Base-by-base conservation (phyloP, 78 protist genomes). In the Dictyostelium firmibasis region DNA sequence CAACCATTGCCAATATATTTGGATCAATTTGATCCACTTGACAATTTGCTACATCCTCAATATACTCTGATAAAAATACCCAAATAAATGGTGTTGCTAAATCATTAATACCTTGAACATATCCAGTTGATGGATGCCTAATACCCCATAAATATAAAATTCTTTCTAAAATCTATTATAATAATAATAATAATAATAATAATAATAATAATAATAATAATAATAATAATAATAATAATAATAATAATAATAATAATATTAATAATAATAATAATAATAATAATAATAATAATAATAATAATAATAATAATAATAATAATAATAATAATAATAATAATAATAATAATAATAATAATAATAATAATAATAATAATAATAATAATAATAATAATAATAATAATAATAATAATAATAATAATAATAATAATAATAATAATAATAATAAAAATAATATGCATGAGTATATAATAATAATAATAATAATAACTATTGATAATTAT, bases 81-180 rank as follows among this genome's bases (percentile, higher is more conserved):
- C 88, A 41, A 38, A 98, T 82, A 78, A 98, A 95, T 16, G 99
- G 99, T 16, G 96, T 91, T 33, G 91, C 97, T 67, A 99, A 83
- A 86, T 99, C 99, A 69, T 98, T 98, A 83, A 99, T 98, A 25
- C 99, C 99, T 74, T 99, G 99, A 18, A 99, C 99, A 43, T 99
- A 99, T 0, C 99, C 99, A 0, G 96, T 38, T n/a, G 99, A 99
- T 0, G 99, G 99, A 84, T 98, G 99, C 18, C 99, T 92, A 11
- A 98, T 87, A 44, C 98, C 93, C 99, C 99, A 99, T 4, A 98
- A 91, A 81, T 97, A 99, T 14, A 99, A 95, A 3, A 98, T 14
- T 13, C 99, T 92, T 91, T 98, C 99, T 20, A 99, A 83, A 35
- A 91, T 38, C 92, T 89, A 62, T 62, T 20, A 60, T 23, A 23